Conservation (phyloP, 2,329 filamentous ascomycete species). For the Clarireedia monteithiana region DNA sequence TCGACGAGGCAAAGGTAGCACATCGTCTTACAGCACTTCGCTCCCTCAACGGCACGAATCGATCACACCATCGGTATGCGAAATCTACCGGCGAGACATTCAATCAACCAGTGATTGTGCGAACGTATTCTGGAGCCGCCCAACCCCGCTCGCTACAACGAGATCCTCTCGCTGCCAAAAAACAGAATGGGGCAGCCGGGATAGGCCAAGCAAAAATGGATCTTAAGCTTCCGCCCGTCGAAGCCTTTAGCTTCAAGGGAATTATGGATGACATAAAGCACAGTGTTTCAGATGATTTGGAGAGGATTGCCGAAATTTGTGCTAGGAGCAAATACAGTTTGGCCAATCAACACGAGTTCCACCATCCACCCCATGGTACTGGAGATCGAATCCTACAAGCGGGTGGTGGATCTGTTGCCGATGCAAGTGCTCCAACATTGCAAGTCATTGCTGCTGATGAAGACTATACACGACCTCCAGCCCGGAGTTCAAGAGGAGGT, state of each 20-base stretch:
- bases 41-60: conserved; percentile 41
- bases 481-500: conserved; percentile 20
- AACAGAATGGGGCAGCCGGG: conserved; percentile 19
- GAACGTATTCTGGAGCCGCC: conserved; percentile 49
- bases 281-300: conserved; percentile 48
- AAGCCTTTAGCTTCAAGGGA: conserved; percentile 57
- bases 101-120: conserved; percentile 58
- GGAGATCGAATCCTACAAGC: conserved; percentile 40
- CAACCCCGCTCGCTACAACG: conserved; percentile 28
- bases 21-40: conserved; percentile 52
- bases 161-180: conserved; percentile 22
- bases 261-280: conserved; percentile 50
- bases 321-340: conserved; percentile 56
- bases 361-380: conserved; percentile 54
- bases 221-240: conserved; percentile 49
- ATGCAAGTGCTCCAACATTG: conserved; percentile 42
- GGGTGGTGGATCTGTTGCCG: conserved; percentile 19
- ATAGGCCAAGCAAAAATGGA: conserved; percentile 23
- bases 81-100: conserved; percentile 52
- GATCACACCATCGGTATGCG: conserved; percentile 40
- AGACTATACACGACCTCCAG: conserved; percentile 33
- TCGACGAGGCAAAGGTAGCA: conserved; percentile 48
- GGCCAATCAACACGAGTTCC: conserved; percentile 60
- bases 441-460: conserved; percentile 52
- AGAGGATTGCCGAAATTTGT: conserved; percentile 60